Evolutionary conservation across 805 yeast genomes (phyloP).

Genomic region (Suhomyces sp.): DNA sequence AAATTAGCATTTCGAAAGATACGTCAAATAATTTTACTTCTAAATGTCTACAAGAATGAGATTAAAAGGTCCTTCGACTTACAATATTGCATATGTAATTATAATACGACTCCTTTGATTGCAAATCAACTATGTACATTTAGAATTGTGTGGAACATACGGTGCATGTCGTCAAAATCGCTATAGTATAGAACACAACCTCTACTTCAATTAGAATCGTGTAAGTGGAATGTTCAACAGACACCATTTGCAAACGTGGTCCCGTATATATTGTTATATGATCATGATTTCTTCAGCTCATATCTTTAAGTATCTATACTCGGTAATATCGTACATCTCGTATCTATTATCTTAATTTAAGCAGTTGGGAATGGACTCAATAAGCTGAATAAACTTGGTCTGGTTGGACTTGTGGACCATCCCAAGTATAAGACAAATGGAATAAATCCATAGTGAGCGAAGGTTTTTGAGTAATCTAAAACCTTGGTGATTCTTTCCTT

Average conservation of each 20-base stretch:
- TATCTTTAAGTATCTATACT: background rate
- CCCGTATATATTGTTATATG: background rate
- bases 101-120: background rate
- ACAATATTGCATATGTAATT: background rate
- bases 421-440: slow-evolving; percentile 91
- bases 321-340: background rate
- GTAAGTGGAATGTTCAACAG: background rate
- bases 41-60: background rate
- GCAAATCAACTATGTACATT: background rate
- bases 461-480: slow-evolving; percentile 77
- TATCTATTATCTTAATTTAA: slow-evolving; percentile 25
- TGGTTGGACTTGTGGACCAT: slow-evolving; percentile 66
- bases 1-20: background rate
- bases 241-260: background rate
- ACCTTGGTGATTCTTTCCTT: slow-evolving; percentile 86
- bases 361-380: slow-evolving; percentile 80
- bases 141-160: background rate
- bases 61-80: background rate
- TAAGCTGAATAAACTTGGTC: slow-evolving; percentile 75
- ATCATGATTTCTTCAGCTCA: background rate
- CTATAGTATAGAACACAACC: background rate
- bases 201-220: background rate
- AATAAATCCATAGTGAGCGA: slow-evolving; percentile 95
- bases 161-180: background rate
- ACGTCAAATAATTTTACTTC: background rate